Evolutionary conservation across 2,329 filamentous ascomycete genomes (phyloP), one percentile per base, ranked within the genome.

Genomic region (Cytospora schulzeri): DNA sequence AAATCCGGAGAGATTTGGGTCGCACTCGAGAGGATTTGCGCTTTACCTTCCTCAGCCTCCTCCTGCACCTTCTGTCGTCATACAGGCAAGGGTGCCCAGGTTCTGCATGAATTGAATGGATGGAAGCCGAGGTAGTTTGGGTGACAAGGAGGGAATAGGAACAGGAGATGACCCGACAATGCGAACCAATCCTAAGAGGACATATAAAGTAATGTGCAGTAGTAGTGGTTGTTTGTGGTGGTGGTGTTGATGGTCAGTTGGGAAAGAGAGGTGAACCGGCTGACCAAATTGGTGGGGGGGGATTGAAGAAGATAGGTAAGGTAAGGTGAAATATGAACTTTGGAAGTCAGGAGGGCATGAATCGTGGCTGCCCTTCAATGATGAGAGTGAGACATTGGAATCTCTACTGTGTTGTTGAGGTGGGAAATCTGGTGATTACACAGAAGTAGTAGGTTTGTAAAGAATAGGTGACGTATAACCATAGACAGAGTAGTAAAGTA

Each of bases 31-130:
- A 35, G n/a, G 45, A 48, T 48, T 48, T 48, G 45, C 45, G 45
- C 45, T 24, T 48, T 48, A 48, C 45, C 45, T 48, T 48, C n/a
- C 45, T 48, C 38, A 48, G 45, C 45, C 45, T 48, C 45, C n/a
- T 48, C n/a, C n/a, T 48, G 45, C 45, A 24, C 45, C 45, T 24
- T 48, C 45, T 24, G 45, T 48, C 45, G 45, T 48, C 45, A 48
- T 48, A 48, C 45, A 24, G 45, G 45, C 45, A 48, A 48, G 45
- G 45, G 11, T 48, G 9, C n/a, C 3, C 7, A 48, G 9, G 9
- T 48, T 48, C 45, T 48, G 45, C 45, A 48, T 48, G 11, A 24
- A 48, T 22, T 24, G 22, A 14, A 48, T 48, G 45, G 45, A 24
- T 48, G 45, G 11, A 14, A 48, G 45, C 22, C 45, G 45, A 48